Evolutionary conservation across 441 rosid species (phyloP).

Genomic region (Gossypium gossypioides): DNA sequence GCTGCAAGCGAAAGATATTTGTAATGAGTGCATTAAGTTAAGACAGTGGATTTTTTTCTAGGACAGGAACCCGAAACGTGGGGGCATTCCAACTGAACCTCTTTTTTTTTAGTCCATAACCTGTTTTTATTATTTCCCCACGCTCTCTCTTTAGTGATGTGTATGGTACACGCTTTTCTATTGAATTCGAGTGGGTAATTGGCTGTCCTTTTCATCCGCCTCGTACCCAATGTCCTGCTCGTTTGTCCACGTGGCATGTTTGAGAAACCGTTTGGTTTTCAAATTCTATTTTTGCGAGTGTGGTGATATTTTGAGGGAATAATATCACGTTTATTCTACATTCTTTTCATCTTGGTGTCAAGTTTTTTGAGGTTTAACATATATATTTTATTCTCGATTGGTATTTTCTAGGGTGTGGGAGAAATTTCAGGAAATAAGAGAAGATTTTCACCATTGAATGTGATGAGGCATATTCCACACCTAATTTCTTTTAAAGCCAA

Average conservation of each 20-base stretch:
- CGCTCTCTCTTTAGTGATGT: not conserved
- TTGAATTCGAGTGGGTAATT: not conserved
- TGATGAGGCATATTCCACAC: not conserved
- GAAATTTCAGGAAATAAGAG: not conserved
- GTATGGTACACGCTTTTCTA: not conserved
- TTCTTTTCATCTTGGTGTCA: not conserved
- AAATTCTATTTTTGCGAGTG: not conserved
- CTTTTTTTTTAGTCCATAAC: not conserved
- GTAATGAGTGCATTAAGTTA: not conserved
- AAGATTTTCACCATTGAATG: not conserved
- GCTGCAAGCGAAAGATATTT: constrained; percentile 25
- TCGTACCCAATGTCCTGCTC: not conserved
- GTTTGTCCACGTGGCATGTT: not conserved
- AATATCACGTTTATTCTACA: not conserved
- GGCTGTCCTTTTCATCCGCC: not conserved
- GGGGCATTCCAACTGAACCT: not conserved
- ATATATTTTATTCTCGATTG: not conserved
- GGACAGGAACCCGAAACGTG: constrained; percentile 26
- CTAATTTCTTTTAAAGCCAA: not conserved
- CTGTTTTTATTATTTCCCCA: not conserved
- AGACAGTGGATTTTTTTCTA: constrained; percentile 6
- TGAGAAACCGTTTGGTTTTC: not conserved
- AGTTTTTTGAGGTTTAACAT: not conserved
- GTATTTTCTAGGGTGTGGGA: not conserved
- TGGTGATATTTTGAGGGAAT: not conserved